Conservation (phyloP, 225 moss, liverwort and hornwort species). For the Sphagnum tenellum region DNA sequence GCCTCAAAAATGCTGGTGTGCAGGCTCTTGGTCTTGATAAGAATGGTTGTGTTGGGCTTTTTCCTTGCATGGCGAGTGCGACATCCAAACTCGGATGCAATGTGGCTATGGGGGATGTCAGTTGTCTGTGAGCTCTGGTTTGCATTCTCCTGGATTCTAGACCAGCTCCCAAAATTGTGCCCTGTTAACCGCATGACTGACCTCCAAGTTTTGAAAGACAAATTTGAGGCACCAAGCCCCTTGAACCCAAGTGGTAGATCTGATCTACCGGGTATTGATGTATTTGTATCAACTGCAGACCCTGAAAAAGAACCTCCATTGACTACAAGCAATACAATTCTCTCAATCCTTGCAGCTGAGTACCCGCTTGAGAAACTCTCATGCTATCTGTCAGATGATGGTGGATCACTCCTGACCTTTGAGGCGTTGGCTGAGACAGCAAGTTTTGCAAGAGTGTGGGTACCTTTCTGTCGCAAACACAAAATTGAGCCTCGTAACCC, state of each 20-base stretch:
- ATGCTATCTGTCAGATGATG: conserved; percentile 82
- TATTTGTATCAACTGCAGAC: conserved; percentile 86
- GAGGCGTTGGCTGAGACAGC: conserved; percentile 90
- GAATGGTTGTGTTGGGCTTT: conserved; percentile 65
- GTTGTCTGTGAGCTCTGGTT: conserved; percentile 90
- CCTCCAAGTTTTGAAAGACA: conserved; percentile 64
- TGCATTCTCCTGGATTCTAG: conserved; percentile 88
- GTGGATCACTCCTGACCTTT: conserved; percentile 70
- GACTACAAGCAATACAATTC: conserved; percentile 74
- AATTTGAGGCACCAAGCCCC: conserved; percentile 60
- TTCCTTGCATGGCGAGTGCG: conserved; percentile 62
- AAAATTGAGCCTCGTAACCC: conserved; percentile 80
- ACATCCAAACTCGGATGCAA: conserved; percentile 63
- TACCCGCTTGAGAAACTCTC: conserved; percentile 78
- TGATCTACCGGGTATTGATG: conserved; percentile 79
- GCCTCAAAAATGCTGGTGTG: not conserved
- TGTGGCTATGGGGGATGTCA: conserved; percentile 97
- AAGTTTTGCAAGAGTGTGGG: conserved; percentile 88
- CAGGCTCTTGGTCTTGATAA: conserved; percentile 62
- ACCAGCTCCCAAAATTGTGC: conserved; percentile 75
- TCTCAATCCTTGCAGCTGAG: conserved; percentile 77
- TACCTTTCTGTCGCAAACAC: conserved; percentile 88
- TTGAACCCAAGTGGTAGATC: conserved; percentile 72
- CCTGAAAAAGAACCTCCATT: conserved; percentile 89
- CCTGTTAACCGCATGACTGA: conserved; percentile 83